Evolutionary conservation across 306 rosid species (phyloP).

Genomic region (Cucurbita argyrosperma): DNA sequence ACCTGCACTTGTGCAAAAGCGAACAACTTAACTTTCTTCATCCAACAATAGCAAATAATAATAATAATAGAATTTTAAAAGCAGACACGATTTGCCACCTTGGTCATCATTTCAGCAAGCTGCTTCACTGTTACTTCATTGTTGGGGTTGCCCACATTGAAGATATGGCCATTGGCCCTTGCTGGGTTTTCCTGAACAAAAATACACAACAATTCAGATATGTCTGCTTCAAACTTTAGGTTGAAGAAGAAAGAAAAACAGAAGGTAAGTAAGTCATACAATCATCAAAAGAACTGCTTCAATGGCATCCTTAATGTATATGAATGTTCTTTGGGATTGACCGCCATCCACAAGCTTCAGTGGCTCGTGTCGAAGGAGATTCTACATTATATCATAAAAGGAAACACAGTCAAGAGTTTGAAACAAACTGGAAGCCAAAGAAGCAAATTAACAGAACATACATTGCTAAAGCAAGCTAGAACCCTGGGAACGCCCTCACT

Average conservation of each 20-base stretch:
- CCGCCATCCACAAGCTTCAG: constrained; percentile 97
- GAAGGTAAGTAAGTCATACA: constrained; percentile 21
- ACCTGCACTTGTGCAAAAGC: constrained; percentile 28
- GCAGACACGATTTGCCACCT: constrained; percentile 30
- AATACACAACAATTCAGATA: background rate
- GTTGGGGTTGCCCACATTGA: constrained; percentile 90
- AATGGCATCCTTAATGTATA: constrained; percentile 81
- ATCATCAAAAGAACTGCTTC: constrained; percentile 91
- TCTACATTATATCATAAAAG: constrained; percentile 28
- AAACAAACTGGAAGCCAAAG: background rate
- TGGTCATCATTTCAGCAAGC: constrained; percentile 88
- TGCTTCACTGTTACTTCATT: constrained; percentile 94
- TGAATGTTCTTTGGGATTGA: constrained; percentile 78
- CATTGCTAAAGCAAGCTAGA: constrained; percentile 91
- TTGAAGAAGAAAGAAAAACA: background rate
- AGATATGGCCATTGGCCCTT: constrained; percentile 78
- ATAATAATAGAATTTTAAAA: background rate
- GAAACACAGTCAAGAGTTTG: background rate
- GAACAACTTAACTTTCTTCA: background rate
- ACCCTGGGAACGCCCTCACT: constrained; percentile 96
- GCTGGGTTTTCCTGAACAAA: constrained; percentile 67
- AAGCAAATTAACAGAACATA: constrained; percentile 13
- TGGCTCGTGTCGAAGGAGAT: constrained; percentile 82
- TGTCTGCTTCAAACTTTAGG: background rate
- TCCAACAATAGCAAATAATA: background rate